Base-by-base conservation (phyloP, 2,329 filamentous ascomycete genomes). In the Sporothrix variecibatus region DNA sequence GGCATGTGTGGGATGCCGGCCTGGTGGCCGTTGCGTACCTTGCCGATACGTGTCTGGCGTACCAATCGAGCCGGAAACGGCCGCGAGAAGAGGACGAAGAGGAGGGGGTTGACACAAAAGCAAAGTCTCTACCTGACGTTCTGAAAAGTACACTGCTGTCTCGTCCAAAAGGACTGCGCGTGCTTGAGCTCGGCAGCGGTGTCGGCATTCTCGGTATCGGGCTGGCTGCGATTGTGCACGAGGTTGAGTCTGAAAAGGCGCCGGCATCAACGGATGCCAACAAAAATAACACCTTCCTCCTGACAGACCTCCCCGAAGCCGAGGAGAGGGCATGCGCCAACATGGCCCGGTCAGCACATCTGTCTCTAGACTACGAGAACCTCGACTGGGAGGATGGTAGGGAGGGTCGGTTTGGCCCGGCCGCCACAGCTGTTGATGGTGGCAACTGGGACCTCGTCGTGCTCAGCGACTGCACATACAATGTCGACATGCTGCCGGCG, bases 391-490 rank as follows among this genome's bases (percentile, higher is more conserved):
- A 88, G 28, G 83, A 87, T 43, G 88, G 86, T 0, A 80, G 82
- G 38, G 75, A 80, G 1, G 87, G 86, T 0, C 73, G 69, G 0
- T 87, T 89, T 75, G 86, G 86, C 0, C 77, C 81, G 0, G 78
- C 82, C 31, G 83, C 82, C 1, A 43, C 82, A 0, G 80, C 79
- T 2, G 75, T 79, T 2, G 80, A 82, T 0, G 81, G 80, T 2
- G 75, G 79, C 2, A 70, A 12, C 74, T 90, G 87, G 87, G 85
- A 89, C 74, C 80, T 89, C 5, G 78, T 89, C 65, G 82, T 89
- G 71, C 81, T 90, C 28, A 89, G 87, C 78, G 88, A 90, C 79
- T 89, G 88, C 83, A 90, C 88, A 0, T 90, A 90, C 82, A 90
- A 90, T 75, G 85, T 85, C 72, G 88, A 90, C 78, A 86, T 85